Evolutionary conservation across 2,329 filamentous ascomycete genomes (phyloP).

Genomic region (Pseudocercospora crystallina): DNA sequence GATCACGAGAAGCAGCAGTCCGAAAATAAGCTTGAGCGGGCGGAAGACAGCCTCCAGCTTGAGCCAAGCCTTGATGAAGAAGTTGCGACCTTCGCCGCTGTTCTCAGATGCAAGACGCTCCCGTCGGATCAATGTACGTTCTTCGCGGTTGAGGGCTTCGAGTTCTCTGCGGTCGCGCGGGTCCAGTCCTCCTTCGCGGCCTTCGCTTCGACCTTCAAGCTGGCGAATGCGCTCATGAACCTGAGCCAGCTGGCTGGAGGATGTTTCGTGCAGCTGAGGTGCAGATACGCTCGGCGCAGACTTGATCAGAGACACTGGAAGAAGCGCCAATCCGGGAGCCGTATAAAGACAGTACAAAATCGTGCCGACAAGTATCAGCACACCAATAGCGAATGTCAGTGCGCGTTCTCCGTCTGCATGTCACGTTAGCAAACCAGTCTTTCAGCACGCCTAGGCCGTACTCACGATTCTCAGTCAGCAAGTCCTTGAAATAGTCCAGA

Average conservation of each 20-base stretch:
- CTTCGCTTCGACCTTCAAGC: constrained; percentile 79
- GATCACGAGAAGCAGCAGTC: constrained; percentile 72
- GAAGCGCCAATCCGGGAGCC: constrained; percentile 79
- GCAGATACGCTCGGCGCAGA: constrained; percentile 83
- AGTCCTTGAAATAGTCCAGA: constrained; percentile 85
- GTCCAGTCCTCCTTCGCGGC: constrained; percentile 71
- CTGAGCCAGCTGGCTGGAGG: constrained; percentile 74
- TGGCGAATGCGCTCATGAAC: constrained; percentile 92
- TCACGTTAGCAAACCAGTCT: constrained; percentile 11
- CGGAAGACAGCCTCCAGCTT: constrained; percentile 80
- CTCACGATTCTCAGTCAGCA: constrained; percentile 77
- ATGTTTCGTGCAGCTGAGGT: constrained; percentile 73
- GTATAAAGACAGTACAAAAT: constrained; percentile 87
- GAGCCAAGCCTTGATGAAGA: constrained; percentile 72
- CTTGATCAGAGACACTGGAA: constrained; percentile 90
- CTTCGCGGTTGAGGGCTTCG: constrained; percentile 82
- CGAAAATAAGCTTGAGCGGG: constrained; percentile 83
- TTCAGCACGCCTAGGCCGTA: constrained; percentile 14
- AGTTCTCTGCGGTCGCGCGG: constrained; percentile 86
- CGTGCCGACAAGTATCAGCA: constrained; percentile 85
- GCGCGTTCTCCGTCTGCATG: constrained; percentile 77
- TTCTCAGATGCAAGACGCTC: constrained; percentile 84
- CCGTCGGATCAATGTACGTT: constrained; percentile 85
- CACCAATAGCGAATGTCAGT: constrained; percentile 81
- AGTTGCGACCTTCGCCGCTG: constrained; percentile 72